phyloP scores from a whole-genome alignment of 805 yeast genomes.

The Metschnikowia drakensbergensis region DNA sequence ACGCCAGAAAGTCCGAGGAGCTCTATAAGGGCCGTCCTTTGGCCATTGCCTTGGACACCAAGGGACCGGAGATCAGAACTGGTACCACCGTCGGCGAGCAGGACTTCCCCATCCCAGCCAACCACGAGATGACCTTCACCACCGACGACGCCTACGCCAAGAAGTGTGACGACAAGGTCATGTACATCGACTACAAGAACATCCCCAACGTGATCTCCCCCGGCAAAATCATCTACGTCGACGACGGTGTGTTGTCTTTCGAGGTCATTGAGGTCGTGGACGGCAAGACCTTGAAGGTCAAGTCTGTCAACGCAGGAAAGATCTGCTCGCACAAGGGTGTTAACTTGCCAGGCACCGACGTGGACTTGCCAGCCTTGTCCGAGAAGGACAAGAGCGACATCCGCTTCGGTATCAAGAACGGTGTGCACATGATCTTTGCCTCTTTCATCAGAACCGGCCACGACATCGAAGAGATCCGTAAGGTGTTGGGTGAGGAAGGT shows the following conservation, averaged over 20 bases:
- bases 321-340: slow-evolving; percentile 98
- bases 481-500: slow-evolving; percentile 96
- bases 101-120: slow-evolving; percentile 80
- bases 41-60: slow-evolving; percentile 97
- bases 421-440: slow-evolving; percentile 97
- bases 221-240: slow-evolving; percentile 91
- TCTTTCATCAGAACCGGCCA: slow-evolving; percentile 94
- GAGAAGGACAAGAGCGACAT: slow-evolving; percentile 95
- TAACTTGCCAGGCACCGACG: slow-evolving; percentile 97
- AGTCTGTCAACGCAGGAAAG: slow-evolving; percentile 90
- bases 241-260: slow-evolving; percentile 96
- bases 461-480: slow-evolving; percentile 86
- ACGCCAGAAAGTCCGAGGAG: slow-evolving; percentile 91
- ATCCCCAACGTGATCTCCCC: slow-evolving; percentile 86
- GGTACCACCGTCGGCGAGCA: slow-evolving; percentile 81
- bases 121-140: slow-evolving; percentile 89
- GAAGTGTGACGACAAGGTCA: slow-evolving; percentile 69
- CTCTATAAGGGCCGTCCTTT: slow-evolving; percentile 92
- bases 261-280: slow-evolving; percentile 84
- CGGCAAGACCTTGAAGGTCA: slow-evolving; percentile 76
- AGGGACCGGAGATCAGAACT: slow-evolving; percentile 99
- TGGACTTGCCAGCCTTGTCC: slow-evolving; percentile 95
- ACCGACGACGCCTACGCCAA: slow-evolving; percentile 79
- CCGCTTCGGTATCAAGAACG: slow-evolving; percentile 93
- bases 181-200: slow-evolving; percentile 94